These are phyloP conservation scores for Magnolia changhungtana DNA, from an alignment of 164 flowering plant genomes.

Conservation along the genomic window DNA sequence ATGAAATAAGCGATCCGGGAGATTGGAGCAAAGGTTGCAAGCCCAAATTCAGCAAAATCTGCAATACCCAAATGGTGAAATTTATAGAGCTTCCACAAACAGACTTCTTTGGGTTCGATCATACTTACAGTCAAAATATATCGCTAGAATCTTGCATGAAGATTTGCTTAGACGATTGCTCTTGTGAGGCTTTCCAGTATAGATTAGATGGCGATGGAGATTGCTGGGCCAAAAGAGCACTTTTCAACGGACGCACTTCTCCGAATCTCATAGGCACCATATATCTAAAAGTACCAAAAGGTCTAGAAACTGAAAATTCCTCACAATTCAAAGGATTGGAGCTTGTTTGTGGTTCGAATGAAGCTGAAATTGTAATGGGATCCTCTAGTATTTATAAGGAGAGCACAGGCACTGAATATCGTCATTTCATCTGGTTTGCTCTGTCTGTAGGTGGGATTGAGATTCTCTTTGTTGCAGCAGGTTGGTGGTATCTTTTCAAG, in stretches of 20 bases:
- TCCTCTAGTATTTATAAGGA: neutral
- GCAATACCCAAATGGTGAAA: constrained; percentile 16
- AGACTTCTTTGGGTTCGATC: constrained; percentile 35
- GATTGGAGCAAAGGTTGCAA: constrained; percentile 36
- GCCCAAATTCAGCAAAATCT: constrained; percentile 24
- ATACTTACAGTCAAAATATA: neutral
- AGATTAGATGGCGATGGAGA: constrained; percentile 9
- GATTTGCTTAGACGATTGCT: constrained; percentile 14
- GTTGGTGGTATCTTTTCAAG: constrained; percentile 17
- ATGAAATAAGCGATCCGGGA: constrained; percentile 1
- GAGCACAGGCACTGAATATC: neutral
- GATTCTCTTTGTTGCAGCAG: constrained; percentile 6
- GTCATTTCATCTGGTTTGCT: constrained; percentile 1
- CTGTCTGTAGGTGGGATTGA: constrained; percentile 3
- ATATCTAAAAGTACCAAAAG: constrained; percentile 20
- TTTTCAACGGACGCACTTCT: constrained; percentile 13
- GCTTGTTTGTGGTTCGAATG: neutral
- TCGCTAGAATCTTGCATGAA: constrained; percentile 24
- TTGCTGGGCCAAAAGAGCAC: constrained; percentile 4
- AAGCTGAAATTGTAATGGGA: neutral
- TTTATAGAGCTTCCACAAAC: constrained; percentile 21
- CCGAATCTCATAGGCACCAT: constrained; percentile 2
- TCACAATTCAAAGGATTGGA: constrained; percentile 2
- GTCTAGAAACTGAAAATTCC: neutral
- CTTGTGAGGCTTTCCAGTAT: constrained; percentile 28